phyloP scores from a whole-genome alignment of 2,329 filamentous ascomycete species.

The Claviceps citrina region DNA sequence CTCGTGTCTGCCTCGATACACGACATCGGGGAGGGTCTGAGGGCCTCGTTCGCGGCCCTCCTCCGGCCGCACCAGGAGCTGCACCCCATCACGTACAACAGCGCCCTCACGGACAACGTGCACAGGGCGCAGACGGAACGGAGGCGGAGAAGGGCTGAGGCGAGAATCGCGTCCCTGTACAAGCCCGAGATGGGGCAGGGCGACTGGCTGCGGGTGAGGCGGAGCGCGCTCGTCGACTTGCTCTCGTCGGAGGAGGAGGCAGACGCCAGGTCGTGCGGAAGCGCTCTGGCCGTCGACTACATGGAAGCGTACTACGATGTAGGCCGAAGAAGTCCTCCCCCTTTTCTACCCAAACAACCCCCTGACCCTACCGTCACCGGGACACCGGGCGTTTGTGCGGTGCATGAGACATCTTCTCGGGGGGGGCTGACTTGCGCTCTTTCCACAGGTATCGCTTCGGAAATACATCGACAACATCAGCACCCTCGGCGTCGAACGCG shows the following conservation, averaged over 20 bases:
- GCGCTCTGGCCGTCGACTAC: slow-evolving; percentile 16
- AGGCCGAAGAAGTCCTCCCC: neutral
- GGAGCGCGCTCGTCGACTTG: neutral
- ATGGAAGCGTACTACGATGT: slow-evolving; percentile 27
- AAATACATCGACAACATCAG: slow-evolving; percentile 11
- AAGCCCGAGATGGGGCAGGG: neutral
- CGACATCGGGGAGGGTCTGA: slow-evolving; percentile 13
- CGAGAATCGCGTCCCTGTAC: slow-evolving; percentile 5
- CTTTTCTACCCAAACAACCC: neutral
- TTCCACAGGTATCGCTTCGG: slow-evolving; percentile 9
- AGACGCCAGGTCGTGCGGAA: slow-evolving; percentile 2
- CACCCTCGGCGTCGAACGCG: slow-evolving; percentile 11
- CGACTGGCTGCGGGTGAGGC: neutral
- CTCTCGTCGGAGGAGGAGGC: neutral
- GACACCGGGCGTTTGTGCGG: no score
- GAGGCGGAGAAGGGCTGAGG: neutral
- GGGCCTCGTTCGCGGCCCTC: slow-evolving; percentile 28
- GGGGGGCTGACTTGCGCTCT: no score
- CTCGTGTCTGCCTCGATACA: slow-evolving; percentile 10
- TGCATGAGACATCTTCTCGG: no score
- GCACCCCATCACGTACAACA: slow-evolving; percentile 39
- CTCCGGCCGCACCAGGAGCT: slow-evolving; percentile 25
- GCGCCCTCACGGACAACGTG: slow-evolving; percentile 26
- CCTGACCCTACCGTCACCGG: no score
- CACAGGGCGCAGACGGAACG: slow-evolving; percentile 13